Percentiles rank a stretch among this genome's conserved stretches.
phyloP scores from a whole-genome alignment of 495 filamentous ascomycete genomes.

The Lasiosphaeria hispida region DNA sequence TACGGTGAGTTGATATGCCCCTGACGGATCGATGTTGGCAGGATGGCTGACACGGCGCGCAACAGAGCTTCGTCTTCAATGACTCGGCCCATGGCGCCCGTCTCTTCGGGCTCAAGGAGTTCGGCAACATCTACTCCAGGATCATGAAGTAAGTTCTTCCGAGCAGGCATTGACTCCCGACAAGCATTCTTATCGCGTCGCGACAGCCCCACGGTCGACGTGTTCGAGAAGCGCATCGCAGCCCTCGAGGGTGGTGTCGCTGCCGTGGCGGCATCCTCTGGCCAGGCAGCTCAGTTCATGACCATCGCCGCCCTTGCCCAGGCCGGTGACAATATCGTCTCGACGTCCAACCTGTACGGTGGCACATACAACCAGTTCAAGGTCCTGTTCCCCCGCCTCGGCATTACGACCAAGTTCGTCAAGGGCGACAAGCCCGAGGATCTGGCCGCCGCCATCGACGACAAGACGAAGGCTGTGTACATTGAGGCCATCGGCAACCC shows the following conservation, averaged over 20 bases:
- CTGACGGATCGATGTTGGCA: neutral
- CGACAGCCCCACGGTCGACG: conserved; percentile 85
- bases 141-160: conserved; percentile 74
- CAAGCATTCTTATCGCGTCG: neutral
- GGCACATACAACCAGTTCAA: conserved; percentile 99
- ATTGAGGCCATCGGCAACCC: conserved; percentile 96
- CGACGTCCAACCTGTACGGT: conserved; percentile 90
- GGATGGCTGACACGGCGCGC: conserved; percentile 4
- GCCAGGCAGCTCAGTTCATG: conserved; percentile 95
- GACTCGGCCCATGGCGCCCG: conserved; percentile 95
- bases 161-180: neutral
- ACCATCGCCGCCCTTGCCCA: conserved; percentile 79
- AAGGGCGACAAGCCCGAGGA: conserved; percentile 78
- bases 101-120: conserved; percentile 96
- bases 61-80: conserved; percentile 87
- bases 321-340: conserved; percentile 91
- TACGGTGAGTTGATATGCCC: conserved; percentile 54
- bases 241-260: conserved; percentile 93
- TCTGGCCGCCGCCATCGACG: conserved; percentile 84
- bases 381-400: conserved; percentile 80
- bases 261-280: conserved; percentile 84
- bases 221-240: conserved; percentile 95
- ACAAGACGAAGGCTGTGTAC: conserved; percentile 94
- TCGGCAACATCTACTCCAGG: conserved; percentile 97
- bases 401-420: conserved; percentile 89